Base-by-base conservation (phyloP, 805 yeast genomes). In the Candida quercuum region DNA sequence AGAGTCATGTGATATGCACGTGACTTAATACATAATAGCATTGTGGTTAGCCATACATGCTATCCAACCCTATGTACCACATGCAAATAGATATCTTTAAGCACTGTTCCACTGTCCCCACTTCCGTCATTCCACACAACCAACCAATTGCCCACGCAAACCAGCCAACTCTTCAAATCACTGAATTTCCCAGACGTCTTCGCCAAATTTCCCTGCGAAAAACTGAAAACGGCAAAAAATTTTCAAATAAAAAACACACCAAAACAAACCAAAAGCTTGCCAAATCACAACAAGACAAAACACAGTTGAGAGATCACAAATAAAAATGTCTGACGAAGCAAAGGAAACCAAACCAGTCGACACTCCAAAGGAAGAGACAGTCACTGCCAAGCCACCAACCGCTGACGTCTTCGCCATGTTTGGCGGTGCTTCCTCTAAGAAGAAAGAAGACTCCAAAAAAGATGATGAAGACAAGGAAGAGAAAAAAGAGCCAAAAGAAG, bases 341-440 rank as follows among this genome's bases (percentile, higher is more conserved):
- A 22, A 42, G 39, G 43, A 42, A 35, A 41, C 52, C 43, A 52
- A 52, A 30, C 52, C 54, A 33, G 49, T 40, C 18, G 55, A 50
- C 39, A 29, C 35, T 13, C 37, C 36, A 11, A 26, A 33, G 25
- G 36, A 31, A 12, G 24, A 45, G 24, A 40, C 45, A 8, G 35
- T 42, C 20, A 41, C 43, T n/a, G 58, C 66, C 25, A 75, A 76
- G 46, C 86, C 86, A 29, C 94, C 94, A 49, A 73, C 87, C 21
- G 61, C 94, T 39, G 81, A 82, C 59, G 95, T 88, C 17, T 89
- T 91, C 59, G 80, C 95, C 57, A 85, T 89, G 95, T 91, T 91
- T 63, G 97, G 97, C 42, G 96, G 95, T 48, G 81, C 81, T 61
- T 81, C 84, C 60, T 78, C 78, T 51, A 78, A 78, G 71, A 78